Percentiles rank a stretch among this genome's conserved stretches.
Conservation (phyloP, 73 alveolate species). For the Symbiodinium pilosum region DNA sequence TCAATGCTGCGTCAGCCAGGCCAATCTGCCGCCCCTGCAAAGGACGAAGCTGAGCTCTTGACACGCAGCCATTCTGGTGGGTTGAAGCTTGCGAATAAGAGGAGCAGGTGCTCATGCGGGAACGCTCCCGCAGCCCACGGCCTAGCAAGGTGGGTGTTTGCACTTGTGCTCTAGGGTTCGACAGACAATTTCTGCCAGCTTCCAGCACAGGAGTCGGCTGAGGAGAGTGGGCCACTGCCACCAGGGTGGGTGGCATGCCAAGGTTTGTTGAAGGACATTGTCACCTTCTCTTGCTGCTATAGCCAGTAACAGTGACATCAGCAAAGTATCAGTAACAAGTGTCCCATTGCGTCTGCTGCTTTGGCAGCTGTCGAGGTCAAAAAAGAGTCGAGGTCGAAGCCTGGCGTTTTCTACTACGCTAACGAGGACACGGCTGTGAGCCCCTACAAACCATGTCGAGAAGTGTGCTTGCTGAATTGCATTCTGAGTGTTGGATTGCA, state of each 20-base stretch:
- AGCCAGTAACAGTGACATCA: no score
- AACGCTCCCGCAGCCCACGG: not conserved
- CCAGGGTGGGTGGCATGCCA: not conserved
- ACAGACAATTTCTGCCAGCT: no score
- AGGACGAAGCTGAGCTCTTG: not conserved
- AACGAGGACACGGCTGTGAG: conserved; percentile 26
- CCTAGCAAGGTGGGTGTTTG: not conserved
- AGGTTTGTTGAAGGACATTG: no score
- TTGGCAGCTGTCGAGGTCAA: conserved; percentile 33
- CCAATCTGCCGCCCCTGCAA: not conserved
- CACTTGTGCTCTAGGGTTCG: not conserved
- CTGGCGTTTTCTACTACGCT: conserved; percentile 85
- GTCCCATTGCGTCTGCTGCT: not conserved
- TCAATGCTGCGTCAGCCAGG: not conserved
- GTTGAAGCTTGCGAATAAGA: not conserved
- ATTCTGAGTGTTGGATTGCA: not conserved
- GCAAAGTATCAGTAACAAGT: no score
- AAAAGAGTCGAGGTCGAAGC: conserved; percentile 87
- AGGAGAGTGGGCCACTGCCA: not conserved
- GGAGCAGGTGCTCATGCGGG: not conserved
- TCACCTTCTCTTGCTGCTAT: not conserved
- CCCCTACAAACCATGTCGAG: not conserved
- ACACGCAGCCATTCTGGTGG: not conserved
- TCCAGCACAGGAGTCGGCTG: not conserved
- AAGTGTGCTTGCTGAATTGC: not conserved